Conservation (phyloP, 805 yeast genomes). For the Grigorovia humatica region DNA sequence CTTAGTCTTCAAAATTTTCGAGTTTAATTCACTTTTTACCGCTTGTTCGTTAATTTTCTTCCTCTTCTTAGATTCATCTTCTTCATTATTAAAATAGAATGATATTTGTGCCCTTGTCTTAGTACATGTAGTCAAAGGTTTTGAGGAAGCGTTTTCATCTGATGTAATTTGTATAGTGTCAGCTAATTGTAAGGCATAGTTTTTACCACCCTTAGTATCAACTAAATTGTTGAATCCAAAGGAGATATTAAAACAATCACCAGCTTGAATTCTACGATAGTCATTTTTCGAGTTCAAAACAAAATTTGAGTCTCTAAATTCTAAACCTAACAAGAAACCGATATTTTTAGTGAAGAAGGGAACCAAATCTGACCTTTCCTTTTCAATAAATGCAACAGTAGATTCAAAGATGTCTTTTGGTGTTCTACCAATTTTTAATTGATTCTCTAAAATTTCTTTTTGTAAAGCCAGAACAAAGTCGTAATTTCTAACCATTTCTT, state of each 20-base stretch:
- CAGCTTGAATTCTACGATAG: conserved; percentile 48
- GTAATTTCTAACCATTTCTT: conserved; percentile 67
- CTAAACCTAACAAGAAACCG: conserved; percentile 86
- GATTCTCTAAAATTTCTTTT: conserved; percentile 41
- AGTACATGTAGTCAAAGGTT: conserved; percentile 61
- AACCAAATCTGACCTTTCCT: conserved; percentile 56
- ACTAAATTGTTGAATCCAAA: conserved; percentile 64
- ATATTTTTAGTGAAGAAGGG: conserved; percentile 60
- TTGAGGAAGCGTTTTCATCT: conserved; percentile 37
- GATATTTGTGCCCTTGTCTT: conserved; percentile 67
- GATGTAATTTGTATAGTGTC: conserved; percentile 71
- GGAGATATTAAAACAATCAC: conserved; percentile 64
- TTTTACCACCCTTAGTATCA: conserved; percentile 41
- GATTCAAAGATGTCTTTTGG: conserved; percentile 61
- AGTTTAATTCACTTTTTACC: conserved; percentile 29
- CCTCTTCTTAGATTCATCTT: conserved; percentile 36
- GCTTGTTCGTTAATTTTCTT: conserved; percentile 26
- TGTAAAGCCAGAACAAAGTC: conserved; percentile 67
- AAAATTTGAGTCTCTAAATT: conserved; percentile 71
- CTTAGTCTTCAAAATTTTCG: conserved; percentile 69
- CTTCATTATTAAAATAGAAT: conserved; percentile 70
- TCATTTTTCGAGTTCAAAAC: conserved; percentile 66
- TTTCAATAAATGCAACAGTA: conserved; percentile 47
- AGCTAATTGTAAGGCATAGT: conserved; percentile 62
- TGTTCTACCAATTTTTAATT: conserved; percentile 56